Percentiles rank a stretch among this genome's conserved stretches.
phyloP scores from a whole-genome alignment of 495 filamentous ascomycete species.

The Hypoxylon lenormandii region DNA sequence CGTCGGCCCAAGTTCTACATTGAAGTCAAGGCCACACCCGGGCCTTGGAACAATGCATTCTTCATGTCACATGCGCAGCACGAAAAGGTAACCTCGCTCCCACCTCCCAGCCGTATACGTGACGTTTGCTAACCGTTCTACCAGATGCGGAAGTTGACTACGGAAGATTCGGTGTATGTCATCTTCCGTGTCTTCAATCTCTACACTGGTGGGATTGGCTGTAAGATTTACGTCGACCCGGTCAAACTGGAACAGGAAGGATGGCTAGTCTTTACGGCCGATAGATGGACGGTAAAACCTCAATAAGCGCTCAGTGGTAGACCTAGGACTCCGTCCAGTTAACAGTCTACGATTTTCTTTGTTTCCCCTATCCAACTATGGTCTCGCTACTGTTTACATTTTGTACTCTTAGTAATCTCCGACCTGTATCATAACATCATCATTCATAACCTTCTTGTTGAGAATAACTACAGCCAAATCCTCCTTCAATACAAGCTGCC shows the following conservation, averaged over 20 bases:
- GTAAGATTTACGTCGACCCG: constrained; percentile 59
- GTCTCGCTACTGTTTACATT: too few relatives aligned
- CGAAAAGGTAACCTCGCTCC: constrained; percentile 44
- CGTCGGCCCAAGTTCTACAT: constrained; percentile 56
- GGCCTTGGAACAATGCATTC: constrained; percentile 53
- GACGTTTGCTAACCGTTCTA: constrained; percentile 7
- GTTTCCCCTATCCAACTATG: too few relatives aligned
- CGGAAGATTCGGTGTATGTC: too few relatives aligned
- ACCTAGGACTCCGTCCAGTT: too few relatives aligned
- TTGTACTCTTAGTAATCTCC: too few relatives aligned
- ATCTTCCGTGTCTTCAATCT: constrained; percentile 60
- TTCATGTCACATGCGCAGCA: constrained; percentile 61
- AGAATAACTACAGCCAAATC: too few relatives aligned
- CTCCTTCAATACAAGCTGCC: too few relatives aligned
- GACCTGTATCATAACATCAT: too few relatives aligned
- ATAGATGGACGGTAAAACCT: constrained; percentile 50
- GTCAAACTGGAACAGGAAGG: constrained; percentile 31
- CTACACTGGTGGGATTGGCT: constrained; percentile 42
- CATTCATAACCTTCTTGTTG: too few relatives aligned
- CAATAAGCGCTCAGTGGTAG: neutral
- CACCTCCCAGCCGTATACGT: constrained; percentile 16
- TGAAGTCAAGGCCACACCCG: constrained; percentile 64
- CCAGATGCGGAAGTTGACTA: constrained; percentile 32
- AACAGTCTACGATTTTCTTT: too few relatives aligned
- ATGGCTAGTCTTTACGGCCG: constrained; percentile 46